Evolutionary conservation across 2,329 filamentous ascomycete species (phyloP).

Genomic region (Monilinia aucupariae): DNA sequence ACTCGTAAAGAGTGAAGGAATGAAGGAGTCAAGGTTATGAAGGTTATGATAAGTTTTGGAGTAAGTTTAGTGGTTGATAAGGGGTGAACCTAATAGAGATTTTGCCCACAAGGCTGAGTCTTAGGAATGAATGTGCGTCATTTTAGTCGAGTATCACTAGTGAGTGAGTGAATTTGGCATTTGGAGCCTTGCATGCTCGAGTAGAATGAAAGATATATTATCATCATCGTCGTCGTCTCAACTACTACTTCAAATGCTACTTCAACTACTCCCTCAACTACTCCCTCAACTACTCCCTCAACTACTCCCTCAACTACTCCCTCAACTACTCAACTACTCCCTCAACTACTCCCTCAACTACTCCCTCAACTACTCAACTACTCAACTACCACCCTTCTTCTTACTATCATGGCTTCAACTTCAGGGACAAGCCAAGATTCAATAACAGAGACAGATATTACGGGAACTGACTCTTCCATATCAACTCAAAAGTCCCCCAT

Average conservation of each 20-base stretch:
- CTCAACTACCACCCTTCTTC: too few species aligned
- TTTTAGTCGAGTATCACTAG: too few species aligned
- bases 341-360: too few species aligned
- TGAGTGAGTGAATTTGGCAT: too few species aligned
- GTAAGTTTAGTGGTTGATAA: background rate
- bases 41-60: background rate
- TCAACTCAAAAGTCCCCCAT: conserved; percentile 21
- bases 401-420: background rate
- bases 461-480: conserved; percentile 33
- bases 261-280: too few species aligned
- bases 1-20: too few species aligned
- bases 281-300: too few species aligned
- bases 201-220: background rate
- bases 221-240: too few species aligned
- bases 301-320: too few species aligned
- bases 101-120: conserved; percentile 13
- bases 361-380: background rate
- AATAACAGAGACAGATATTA: conserved; percentile 41
- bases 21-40: background rate
- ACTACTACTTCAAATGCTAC: too few species aligned
- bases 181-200: too few species aligned
- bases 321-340: too few species aligned
- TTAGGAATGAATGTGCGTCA: conserved; percentile 13
- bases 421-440: conserved; percentile 36
- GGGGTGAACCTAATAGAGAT: background rate